phyloP scores from a whole-genome alignment of 148 eudicot species.

The Rhododendron ovatum region DNA sequence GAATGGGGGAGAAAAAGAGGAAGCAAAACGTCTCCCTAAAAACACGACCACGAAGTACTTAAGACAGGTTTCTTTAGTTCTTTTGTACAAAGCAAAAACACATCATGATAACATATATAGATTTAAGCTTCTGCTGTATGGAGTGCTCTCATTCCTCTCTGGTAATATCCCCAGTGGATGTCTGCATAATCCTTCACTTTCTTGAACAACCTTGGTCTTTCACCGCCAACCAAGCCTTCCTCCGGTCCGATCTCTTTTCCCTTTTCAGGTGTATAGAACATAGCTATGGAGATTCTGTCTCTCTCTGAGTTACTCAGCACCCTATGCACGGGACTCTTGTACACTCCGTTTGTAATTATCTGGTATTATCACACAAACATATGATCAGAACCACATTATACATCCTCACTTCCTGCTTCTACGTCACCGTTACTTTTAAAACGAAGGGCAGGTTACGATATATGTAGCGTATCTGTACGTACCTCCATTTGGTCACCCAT shows the following conservation, averaged over 20 bases:
- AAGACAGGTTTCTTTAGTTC: neutral
- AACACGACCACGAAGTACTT: neutral
- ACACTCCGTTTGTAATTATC: slow-evolving; percentile 45
- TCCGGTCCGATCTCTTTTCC: slow-evolving; percentile 41
- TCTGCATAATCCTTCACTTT: slow-evolving; percentile 33
- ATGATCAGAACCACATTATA: neutral
- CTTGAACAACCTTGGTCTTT: slow-evolving; percentile 25
- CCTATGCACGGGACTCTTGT: slow-evolving; percentile 48
- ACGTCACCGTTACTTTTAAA: neutral
- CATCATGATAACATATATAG: neutral
- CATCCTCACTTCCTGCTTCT: neutral
- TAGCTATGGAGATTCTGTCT: slow-evolving; percentile 32
- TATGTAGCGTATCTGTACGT: neutral
- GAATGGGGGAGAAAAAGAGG: neutral
- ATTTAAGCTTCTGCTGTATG: slow-evolving; percentile 20
- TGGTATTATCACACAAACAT: neutral
- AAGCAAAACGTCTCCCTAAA: neutral
- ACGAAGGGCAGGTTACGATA: neutral
- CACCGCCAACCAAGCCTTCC: slow-evolving; percentile 20
- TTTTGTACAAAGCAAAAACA: neutral
- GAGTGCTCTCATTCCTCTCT: slow-evolving; percentile 34
- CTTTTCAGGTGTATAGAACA: slow-evolving; percentile 35
- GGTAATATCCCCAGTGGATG: slow-evolving; percentile 22
- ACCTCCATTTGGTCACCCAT: slow-evolving; percentile 60
- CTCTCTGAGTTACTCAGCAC: slow-evolving; percentile 31